These are phyloP conservation scores for Lactarius hengduanensis DNA, from an alignment of 768 basidiomycete species.

Conservation along the genomic window DNA sequence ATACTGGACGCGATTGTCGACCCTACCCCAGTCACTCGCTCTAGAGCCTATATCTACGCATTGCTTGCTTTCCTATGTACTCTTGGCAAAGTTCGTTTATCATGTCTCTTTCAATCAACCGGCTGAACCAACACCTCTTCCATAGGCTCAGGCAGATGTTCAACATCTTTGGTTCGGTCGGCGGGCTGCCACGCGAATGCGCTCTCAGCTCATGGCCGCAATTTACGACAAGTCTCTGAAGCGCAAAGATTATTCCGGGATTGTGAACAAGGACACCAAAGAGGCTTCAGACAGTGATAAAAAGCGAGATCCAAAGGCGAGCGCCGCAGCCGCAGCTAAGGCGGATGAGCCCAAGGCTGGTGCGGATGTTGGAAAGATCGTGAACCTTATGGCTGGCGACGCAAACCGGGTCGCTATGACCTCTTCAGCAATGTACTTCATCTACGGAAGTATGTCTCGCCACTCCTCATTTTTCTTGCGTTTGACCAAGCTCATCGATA, in stretches of 20 bases:
- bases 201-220: constrained; percentile 76
- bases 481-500: constrained; percentile 1
- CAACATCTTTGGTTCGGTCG: constrained; percentile 81
- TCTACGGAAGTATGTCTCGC: constrained; percentile 56
- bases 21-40: constrained; percentile 49
- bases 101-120: neutral
- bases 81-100: constrained; percentile 46
- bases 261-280: constrained; percentile 52
- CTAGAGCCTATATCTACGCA: constrained; percentile 75
- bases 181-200: constrained; percentile 69
- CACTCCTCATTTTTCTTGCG: constrained; percentile 5
- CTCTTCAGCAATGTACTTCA: constrained; percentile 56
- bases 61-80: constrained; percentile 68
- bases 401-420: constrained; percentile 58
- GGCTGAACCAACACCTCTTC: neutral
- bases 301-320: constrained; percentile 24
- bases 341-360: constrained; percentile 61
- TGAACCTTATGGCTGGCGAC: constrained; percentile 85
- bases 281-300: neutral
- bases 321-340: constrained; percentile 29
- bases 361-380: constrained; percentile 87
- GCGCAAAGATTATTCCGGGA: constrained; percentile 79
- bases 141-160: constrained; percentile 50
- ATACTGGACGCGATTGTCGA: constrained; percentile 61
- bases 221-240: constrained; percentile 89